These are phyloP conservation scores for Thelonectria olida DNA, from an alignment of 2,329 filamentous ascomycete genomes.

Conservation along the genomic window DNA sequence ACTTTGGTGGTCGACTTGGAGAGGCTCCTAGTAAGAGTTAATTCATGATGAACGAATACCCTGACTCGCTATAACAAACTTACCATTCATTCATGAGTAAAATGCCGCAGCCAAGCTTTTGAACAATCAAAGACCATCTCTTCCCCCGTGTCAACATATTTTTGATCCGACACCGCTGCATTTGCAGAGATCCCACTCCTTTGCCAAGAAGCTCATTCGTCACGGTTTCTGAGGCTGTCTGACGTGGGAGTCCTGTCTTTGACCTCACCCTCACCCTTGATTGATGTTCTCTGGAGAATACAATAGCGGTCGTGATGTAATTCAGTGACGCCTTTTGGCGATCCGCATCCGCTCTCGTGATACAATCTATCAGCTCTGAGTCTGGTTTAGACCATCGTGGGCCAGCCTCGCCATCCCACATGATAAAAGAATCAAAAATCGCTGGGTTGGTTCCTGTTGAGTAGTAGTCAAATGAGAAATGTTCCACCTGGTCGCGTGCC, in stretches of 20 bases:
- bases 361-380: not conserved
- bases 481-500: not conserved
- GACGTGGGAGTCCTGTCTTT: not conserved
- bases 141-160: not conserved
- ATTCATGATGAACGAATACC: not conserved
- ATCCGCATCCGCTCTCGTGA: not conserved
- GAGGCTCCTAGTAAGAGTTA: not conserved
- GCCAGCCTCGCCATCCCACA: not conserved
- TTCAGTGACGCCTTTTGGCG: not conserved
- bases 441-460: not conserved
- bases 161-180: not conserved
- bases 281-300: not conserved
- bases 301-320: not conserved
- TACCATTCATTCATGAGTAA: not conserved
- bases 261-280: not conserved
- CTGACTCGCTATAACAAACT: not conserved
- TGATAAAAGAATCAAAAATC: not conserved
- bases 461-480: not conserved
- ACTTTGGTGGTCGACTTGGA: not conserved
- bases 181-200: not conserved
- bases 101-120: not conserved
- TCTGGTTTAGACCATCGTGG: not conserved
- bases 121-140: not conserved
- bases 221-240: not conserved
- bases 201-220: not conserved